Evolutionary conservation across 257 asterid genomes (phyloP), one percentile per base, ranked within the genome.

Genomic region (Salvia rosmarinus): DNA sequence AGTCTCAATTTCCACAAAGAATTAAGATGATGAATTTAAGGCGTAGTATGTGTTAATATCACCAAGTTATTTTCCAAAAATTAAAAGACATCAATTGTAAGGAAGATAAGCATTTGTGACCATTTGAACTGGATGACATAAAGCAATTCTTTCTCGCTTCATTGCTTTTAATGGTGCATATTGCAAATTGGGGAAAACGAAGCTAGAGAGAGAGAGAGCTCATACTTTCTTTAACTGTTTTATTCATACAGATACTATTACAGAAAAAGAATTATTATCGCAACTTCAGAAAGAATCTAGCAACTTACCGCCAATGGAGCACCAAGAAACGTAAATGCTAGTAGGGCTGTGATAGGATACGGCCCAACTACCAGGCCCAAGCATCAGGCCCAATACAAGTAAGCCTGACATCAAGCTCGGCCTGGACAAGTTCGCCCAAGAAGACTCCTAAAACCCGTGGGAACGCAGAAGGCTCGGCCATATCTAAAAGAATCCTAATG

Each of bases 281-380:
- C 2, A 42, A 44, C 57, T 74, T 65, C 67, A 52, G 35, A 47
- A 40, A 50, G 64, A 75, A 61, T 43, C 50, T 34, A 64, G 60
- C 23, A 72, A 73, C 96, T 85, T 85, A 92, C 97, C 35, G 98
- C 90, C 44, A 88, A 85, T 0, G 97, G 98, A 75, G 88, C 77
- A 62, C 97, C 98, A 67, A 92, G 97, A 82, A 92, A 23, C 44
- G 96, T 70, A 77, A 92, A 90, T 47, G 78, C 83, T 37, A 77
- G n/a, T 25, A 90, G 80, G 30, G 92, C 82, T 73, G 97, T n/a
- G n/a, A n/a, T n/a, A n/a, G n/a, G n/a, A n/a, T n/a, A n/a, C n/a
- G n/a, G n/a, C n/a, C n/a, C n/a, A n/a, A n/a, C n/a, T n/a, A n/a
- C n/a, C n/a, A n/a, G n/a, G n/a, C n/a, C n/a, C n/a, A n/a, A n/a